Evolutionary conservation across 805 yeast genomes (phyloP).

Genomic region (Saccharomyces mikatae): DNA sequence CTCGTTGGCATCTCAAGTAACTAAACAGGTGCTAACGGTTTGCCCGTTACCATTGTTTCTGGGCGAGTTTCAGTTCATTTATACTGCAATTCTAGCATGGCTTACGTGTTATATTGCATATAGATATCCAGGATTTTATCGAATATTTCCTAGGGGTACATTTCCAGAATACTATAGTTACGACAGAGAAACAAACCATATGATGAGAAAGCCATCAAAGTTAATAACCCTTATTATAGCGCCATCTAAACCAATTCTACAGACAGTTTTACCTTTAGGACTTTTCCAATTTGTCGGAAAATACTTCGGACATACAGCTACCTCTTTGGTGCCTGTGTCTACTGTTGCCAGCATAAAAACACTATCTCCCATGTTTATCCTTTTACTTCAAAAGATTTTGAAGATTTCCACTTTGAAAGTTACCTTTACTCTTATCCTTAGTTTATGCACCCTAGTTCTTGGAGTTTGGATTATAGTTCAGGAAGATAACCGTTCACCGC

Average conservation of each 20-base stretch:
- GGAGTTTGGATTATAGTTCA: constrained; percentile 29
- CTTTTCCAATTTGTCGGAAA: constrained; percentile 60
- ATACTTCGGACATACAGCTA: constrained; percentile 53
- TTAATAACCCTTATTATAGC: constrained; percentile 10
- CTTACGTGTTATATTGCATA: constrained; percentile 33
- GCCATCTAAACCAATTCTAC: constrained; percentile 36
- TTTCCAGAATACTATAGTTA: constrained; percentile 36
- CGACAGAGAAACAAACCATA: constrained; percentile 14
- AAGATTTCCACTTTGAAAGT: constrained; percentile 14
- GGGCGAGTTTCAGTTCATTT: constrained; percentile 55
- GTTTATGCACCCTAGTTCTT: constrained; percentile 18
- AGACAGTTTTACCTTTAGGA: constrained; percentile 54
- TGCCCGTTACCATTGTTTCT: constrained; percentile 56
- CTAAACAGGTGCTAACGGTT: constrained; percentile 45
- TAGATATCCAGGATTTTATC: constrained; percentile 25
- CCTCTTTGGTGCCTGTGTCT: constrained; percentile 57
- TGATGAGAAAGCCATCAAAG: constrained; percentile 2
- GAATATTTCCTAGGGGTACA: constrained; percentile 45
- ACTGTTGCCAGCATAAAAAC: constrained; percentile 68
- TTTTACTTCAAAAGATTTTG: constrained; percentile 43
- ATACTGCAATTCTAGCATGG: constrained; percentile 39
- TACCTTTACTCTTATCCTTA: constrained; percentile 11
- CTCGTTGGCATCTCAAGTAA: constrained; percentile 56
- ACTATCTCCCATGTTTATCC: constrained; percentile 54
- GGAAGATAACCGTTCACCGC: constrained; percentile 10